These are phyloP conservation scores for Jasminum sambac DNA, from an alignment of 257 asterid species.

Conservation along the genomic window DNA sequence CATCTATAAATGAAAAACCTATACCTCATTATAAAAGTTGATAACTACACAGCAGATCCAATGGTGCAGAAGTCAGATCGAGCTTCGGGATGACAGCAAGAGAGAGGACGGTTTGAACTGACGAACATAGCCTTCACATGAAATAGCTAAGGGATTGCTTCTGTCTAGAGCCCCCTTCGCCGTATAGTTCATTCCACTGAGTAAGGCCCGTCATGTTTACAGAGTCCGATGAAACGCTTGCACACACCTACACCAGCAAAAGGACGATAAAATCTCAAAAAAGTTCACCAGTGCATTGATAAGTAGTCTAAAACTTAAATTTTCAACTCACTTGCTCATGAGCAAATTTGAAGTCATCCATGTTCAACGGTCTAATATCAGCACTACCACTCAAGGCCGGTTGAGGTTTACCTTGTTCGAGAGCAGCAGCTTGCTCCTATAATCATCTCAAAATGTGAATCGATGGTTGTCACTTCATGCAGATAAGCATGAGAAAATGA, in stretches of 20 bases:
- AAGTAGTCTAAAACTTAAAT: not conserved
- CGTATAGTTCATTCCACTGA: constrained; percentile 88
- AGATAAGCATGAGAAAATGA: constrained; percentile 7
- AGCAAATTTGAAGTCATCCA: constrained; percentile 84
- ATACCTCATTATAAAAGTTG: constrained; percentile 42
- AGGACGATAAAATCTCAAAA: not conserved
- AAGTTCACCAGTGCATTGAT: not conserved
- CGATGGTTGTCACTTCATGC: not conserved
- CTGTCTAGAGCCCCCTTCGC: constrained; percentile 82
- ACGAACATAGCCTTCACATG: constrained; percentile 43
- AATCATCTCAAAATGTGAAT: constrained; percentile 28
- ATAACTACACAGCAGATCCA: constrained; percentile 30
- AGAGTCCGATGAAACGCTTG: constrained; percentile 81
- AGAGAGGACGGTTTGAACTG: constrained; percentile 25
- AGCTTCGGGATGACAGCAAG: constrained; percentile 18
- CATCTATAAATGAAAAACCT: constrained; percentile 37
- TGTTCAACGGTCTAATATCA: constrained; percentile 70
- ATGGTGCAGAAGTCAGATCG: constrained; percentile 15
- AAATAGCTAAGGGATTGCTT: constrained; percentile 76
- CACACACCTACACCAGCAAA: constrained; percentile 50
- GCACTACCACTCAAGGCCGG: constrained; percentile 77
- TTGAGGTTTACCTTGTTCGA: constrained; percentile 62
- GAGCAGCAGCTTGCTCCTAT: constrained; percentile 79
- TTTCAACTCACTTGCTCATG: constrained; percentile 63
- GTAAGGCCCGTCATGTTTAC: constrained; percentile 67